These are phyloP conservation scores for Zygosaccharomyces kombuchaensis DNA, from an alignment of 805 yeast genomes.

Conservation along the genomic window DNA sequence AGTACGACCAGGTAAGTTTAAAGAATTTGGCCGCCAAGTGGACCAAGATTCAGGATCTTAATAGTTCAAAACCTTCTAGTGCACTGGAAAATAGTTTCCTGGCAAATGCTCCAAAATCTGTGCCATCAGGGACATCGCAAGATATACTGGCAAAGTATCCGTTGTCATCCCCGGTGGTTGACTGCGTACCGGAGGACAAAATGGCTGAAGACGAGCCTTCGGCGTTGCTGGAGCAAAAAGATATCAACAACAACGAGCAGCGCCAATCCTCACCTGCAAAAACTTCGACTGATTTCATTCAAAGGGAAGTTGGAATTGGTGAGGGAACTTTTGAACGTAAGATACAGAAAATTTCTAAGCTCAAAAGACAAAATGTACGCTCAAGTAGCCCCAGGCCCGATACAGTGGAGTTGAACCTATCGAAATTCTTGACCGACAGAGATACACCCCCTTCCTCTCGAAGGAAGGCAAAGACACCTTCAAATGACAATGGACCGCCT, in stretches of 20 bases:
- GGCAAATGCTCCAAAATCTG: neutral
- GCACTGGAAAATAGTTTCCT: neutral
- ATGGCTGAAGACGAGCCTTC: neutral
- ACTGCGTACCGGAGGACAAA: neutral
- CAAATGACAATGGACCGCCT: neutral
- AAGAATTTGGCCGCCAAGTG: constrained; percentile 9
- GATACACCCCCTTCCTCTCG: constrained; percentile 12
- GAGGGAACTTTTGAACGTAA: neutral
- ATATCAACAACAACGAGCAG: neutral
- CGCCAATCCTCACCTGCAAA: neutral
- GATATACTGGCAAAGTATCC: constrained; percentile 12
- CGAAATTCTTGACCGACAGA: constrained; percentile 14
- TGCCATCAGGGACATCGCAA: constrained; percentile 3
- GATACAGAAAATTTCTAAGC: neutral
- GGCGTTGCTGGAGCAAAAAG: neutral
- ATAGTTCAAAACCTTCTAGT: neutral
- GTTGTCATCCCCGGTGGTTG: constrained; percentile 15
- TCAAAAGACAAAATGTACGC: neutral
- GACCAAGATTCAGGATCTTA: neutral
- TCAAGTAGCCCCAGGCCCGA: neutral
- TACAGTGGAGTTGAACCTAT: constrained; percentile 15
- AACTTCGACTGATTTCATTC: neutral
- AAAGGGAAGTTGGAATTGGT: neutral
- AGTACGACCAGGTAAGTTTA: neutral
- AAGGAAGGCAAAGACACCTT: constrained; percentile 14